Percentiles rank a stretch among this genome's conserved stretches.
These are phyloP conservation scores for Tolypocladium guangdongense DNA, from an alignment of 2,329 filamentous ascomycete species.

Conservation along the genomic window DNA sequence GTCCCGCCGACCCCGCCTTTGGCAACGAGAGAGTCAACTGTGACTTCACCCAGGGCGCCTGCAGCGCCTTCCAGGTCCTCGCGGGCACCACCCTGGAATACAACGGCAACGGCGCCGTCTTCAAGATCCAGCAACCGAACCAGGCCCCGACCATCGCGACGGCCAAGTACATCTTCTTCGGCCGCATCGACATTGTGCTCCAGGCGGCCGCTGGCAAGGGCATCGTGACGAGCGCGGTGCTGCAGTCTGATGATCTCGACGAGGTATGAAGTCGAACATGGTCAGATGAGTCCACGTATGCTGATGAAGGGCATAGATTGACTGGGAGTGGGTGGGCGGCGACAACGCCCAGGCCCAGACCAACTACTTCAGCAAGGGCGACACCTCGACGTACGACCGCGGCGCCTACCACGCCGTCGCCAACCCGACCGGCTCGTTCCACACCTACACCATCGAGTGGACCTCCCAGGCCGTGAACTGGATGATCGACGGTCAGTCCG, in stretches of 20 bases:
- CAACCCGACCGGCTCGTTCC: constrained; percentile 36
- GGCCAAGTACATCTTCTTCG: constrained; percentile 94
- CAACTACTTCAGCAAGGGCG: constrained; percentile 75
- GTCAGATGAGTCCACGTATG: not conserved
- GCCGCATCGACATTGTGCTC: constrained; percentile 67
- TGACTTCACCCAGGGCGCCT: constrained; percentile 68
- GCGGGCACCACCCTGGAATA: constrained; percentile 38
- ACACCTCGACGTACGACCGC: constrained; percentile 60
- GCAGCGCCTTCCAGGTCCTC: constrained; percentile 38
- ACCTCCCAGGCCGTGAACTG: constrained; percentile 51
- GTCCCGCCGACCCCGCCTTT: constrained; percentile 66
- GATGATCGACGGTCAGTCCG: constrained; percentile 48
- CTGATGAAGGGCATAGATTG: constrained; percentile 41
- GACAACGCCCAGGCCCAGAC: constrained; percentile 58
- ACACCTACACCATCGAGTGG: constrained; percentile 63
- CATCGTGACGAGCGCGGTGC: constrained; percentile 79
- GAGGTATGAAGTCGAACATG: constrained; percentile 6
- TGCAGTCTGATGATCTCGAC: constrained; percentile 84
- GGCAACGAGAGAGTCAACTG: constrained; percentile 43
- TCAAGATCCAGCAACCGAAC: constrained; percentile 55
- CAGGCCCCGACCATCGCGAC: constrained; percentile 64
- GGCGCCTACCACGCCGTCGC: constrained; percentile 48
- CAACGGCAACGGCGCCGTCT: constrained; percentile 38
- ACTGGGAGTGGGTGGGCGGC: constrained; percentile 88
- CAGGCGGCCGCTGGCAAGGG: constrained; percentile 72